Base-by-base conservation (phyloP, 805 yeast species). In the Lipomyces chichibuensis region DNA sequence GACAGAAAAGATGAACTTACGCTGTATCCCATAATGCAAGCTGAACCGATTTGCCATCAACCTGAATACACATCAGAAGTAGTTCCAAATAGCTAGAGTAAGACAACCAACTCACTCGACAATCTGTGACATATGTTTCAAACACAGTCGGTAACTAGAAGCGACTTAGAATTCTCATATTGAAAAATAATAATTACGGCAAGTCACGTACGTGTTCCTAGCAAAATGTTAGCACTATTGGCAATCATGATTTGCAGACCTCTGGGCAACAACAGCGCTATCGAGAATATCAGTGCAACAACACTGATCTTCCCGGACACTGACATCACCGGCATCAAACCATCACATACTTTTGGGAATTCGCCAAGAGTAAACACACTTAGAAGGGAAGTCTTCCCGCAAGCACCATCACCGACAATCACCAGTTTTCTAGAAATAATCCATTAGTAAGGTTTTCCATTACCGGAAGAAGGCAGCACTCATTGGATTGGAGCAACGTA, bases 21-120 rank as follows among this genome's bases (percentile, higher is more conserved):
- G 98, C 97, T 0, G 97, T 92, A 76, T 92, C 98, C 97, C 98
- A 92, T 32, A 92, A 79, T 1, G 96, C 93, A 64, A 92, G 79
- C 70, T 92, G 89, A 2, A 92, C 96, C 17, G 95, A 89, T 72
- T 92, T 92, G 2, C 97, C 97, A 75, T 92, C 98, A 23, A 93
- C 73, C 73, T 70, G 53, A 13, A 29, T 13, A 57, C 14, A 13
- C 7, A 23, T 32, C 8, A 32, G 51, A 55, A 52, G 23, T 17
- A 7, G 33, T 25, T 52, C 17, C 25, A 13, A 25, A 13, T 14
- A 5, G 23, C 5, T 17, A 25, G n/a, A 23, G 35, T 20, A 17
- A 32, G 8, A 14, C 20, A 57, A 32, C 39, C 14, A 20, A 58
- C 72, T 20, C 46, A 70, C 96, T 65, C 97, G 82, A 77, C 97